Evolutionary conservation across 352 stramenopile species (phyloP).

Genomic region (Paralagenidium karlingii): DNA sequence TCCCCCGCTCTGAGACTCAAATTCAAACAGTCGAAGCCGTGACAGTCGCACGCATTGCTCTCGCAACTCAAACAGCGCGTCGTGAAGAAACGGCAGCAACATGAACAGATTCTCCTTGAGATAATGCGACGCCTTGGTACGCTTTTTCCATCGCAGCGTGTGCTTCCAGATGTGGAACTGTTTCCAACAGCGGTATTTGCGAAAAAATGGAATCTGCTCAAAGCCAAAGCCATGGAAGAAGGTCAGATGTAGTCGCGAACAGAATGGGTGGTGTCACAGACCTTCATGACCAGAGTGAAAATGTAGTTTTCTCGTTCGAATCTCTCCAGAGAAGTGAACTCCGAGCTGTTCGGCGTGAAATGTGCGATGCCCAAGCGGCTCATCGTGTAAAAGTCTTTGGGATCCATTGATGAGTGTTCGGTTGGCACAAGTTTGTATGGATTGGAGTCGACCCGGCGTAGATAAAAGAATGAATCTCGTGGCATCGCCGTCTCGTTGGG

Average conservation of each 20-base stretch:
- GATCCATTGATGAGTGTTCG: constrained; percentile 49
- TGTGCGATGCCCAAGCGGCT: constrained; percentile 82
- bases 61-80: constrained; percentile 67
- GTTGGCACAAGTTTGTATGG: constrained; percentile 63
- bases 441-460: constrained; percentile 53
- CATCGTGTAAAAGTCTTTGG: constrained; percentile 84
- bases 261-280: no score
- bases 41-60: constrained; percentile 36
- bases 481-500: constrained; percentile 10
- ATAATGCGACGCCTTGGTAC: constrained; percentile 12
- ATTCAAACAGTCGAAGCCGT: constrained; percentile 27
- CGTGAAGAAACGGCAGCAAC: constrained; percentile 67
- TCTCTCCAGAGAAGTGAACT: constrained; percentile 81
- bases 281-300: constrained; percentile 69
- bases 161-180: constrained; percentile 82
- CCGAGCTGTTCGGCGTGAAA: constrained; percentile 57
- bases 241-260: neutral
- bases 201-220: constrained; percentile 78
- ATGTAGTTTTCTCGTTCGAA: constrained; percentile 89
- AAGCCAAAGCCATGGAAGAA: no score
- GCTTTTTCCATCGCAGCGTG: constrained; percentile 40
- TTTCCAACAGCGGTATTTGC: constrained; percentile 85
- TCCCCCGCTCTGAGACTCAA: no score
- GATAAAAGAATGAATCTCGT: constrained; percentile 62
- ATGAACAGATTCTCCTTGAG: constrained; percentile 83